phyloP scores from a whole-genome alignment of 1,139 yeast genomes.

The Saccharomyces hybrid region DNA sequence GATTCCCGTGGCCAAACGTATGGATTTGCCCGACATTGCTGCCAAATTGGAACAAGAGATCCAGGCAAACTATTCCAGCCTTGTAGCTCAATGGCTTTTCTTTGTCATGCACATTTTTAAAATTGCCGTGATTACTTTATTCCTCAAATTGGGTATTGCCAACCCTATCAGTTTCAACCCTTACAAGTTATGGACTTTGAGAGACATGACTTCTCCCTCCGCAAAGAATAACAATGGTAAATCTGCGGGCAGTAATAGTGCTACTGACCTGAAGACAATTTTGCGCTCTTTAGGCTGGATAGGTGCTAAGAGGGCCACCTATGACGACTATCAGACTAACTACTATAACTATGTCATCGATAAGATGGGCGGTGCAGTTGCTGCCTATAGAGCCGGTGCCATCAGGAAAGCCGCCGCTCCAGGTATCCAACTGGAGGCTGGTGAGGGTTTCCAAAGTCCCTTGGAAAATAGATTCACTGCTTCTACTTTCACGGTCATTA shows the following conservation, averaged over 20 bases:
- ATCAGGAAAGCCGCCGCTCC: constrained; percentile 52
- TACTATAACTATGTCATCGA: constrained; percentile 61
- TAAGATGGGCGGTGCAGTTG: constrained; percentile 68
- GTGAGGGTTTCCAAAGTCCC: constrained; percentile 80
- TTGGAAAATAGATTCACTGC: constrained; percentile 30
- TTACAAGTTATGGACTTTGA: constrained; percentile 20
- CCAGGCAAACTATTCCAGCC: constrained; percentile 31
- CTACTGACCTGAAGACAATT: constrained; percentile 23
- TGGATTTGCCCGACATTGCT: constrained; percentile 38
- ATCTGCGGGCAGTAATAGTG: constrained; percentile 23
- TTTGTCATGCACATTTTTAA: constrained; percentile 68
- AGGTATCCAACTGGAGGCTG: constrained; percentile 56
- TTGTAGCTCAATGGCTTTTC: constrained; percentile 56
- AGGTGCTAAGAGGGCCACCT: constrained; percentile 67
- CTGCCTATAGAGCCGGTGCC: constrained; percentile 69
- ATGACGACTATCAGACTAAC: constrained; percentile 63
- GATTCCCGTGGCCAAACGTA: constrained; percentile 32
- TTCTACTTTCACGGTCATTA: constrained; percentile 31
- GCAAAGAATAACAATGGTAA: constrained; percentile 25
- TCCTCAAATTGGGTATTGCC: constrained; percentile 61
- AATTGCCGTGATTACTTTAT: constrained; percentile 45
- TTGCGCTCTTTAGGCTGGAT: constrained; percentile 83
- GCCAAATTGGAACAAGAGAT: constrained; percentile 44
- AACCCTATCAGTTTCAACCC: constrained; percentile 64
- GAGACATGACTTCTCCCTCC: constrained; percentile 23